These are phyloP conservation scores for Tothia fuscella DNA, from an alignment of 2,329 filamentous ascomycete genomes.

Conservation along the genomic window DNA sequence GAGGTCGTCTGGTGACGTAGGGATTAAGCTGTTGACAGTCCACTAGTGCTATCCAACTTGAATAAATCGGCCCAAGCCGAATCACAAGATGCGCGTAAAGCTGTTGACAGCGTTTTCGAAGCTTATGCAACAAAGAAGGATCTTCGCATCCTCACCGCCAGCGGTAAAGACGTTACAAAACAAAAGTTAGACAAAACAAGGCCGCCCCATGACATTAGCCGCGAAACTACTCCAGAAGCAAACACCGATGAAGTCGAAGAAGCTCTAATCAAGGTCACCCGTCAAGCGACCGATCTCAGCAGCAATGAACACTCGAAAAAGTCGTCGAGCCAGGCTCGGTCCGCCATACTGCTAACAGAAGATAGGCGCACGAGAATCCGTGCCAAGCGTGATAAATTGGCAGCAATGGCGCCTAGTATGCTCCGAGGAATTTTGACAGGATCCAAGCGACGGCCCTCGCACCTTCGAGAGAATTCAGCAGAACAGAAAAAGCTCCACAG, in stretches of 20 bases:
- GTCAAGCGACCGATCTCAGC: background rate
- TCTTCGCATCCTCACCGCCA: constrained; percentile 1
- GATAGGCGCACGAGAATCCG: background rate
- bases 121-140: background rate
- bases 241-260: background rate
- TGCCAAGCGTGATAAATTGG: background rate
- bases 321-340: background rate
- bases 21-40: too few species aligned
- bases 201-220: background rate
- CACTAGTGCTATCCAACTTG: background rate
- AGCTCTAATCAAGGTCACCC: constrained; percentile 3
- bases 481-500: too few species aligned
- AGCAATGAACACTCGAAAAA: background rate
- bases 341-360: constrained; percentile 5
- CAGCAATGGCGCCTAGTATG: constrained; percentile 1
- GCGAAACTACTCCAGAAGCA: background rate
- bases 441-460: too few species aligned
- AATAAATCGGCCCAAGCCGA: background rate
- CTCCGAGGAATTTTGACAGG: constrained; percentile 2
- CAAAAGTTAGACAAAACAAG: background rate
- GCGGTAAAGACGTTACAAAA: constrained; percentile 4
- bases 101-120: background rate
- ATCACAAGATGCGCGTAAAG: background rate
- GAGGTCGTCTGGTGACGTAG: too few species aligned
- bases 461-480: too few species aligned